Conservation (phyloP, 176 grass and related monocot genomes). For the Elymus sibiricus region DNA sequence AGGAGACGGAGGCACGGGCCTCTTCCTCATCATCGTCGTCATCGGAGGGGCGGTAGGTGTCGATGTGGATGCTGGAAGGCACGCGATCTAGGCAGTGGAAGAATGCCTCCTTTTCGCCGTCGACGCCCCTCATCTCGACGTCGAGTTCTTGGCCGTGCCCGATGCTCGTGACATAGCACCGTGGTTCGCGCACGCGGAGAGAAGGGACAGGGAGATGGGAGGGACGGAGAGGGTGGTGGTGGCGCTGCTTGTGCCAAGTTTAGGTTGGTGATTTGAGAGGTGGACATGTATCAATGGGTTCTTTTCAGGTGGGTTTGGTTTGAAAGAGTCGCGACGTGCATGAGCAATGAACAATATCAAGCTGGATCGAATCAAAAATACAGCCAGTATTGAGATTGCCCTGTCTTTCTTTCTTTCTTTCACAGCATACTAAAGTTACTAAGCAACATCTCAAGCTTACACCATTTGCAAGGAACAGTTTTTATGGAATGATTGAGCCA, state of each 20-base stretch:
- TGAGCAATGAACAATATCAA: not conserved
- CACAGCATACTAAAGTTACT: not conserved
- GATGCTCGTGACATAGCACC: conserved; percentile 28
- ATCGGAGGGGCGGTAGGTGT: conserved; percentile 60
- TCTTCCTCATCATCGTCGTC: conserved; percentile 62
- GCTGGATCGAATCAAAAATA: too few species aligned
- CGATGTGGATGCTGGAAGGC: conserved; percentile 64
- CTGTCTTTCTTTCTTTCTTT: not conserved
- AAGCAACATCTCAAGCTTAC: not conserved
- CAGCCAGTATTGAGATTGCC: too few species aligned
- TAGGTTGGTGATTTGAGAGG: conserved; percentile 30
- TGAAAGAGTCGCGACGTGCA: conserved; percentile 25
- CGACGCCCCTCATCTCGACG: conserved; percentile 38
- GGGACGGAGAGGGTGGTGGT: not conserved
- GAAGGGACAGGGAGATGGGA: not conserved
- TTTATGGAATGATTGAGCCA: not conserved
- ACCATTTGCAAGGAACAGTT: not conserved
- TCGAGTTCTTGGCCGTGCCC: not conserved
- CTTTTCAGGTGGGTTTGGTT: not conserved
- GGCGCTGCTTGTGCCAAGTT: conserved; percentile 16
- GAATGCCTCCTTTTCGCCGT: conserved; percentile 49
- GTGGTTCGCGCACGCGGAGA: conserved; percentile 21
- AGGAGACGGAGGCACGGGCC: conserved; percentile 70
- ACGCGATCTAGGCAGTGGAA: conserved; percentile 84
- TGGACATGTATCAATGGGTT: not conserved